Percentiles rank a stretch among this genome's conserved stretches.
phyloP scores from a whole-genome alignment of 2,329 filamentous ascomycete species.

The Stagonosporopsis tanaceti region DNA sequence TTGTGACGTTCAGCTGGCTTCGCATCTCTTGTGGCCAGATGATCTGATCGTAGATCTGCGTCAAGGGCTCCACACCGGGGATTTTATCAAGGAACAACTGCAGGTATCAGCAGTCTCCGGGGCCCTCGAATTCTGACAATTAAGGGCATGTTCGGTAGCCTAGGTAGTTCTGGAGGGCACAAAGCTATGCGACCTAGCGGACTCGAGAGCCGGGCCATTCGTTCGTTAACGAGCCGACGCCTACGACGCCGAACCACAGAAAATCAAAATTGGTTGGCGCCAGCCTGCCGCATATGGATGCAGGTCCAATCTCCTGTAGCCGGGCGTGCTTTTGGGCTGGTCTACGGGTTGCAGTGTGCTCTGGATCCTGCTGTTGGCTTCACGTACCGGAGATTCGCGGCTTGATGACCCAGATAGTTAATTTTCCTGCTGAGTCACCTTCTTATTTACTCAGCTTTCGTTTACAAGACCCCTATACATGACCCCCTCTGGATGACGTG shows the following conservation, averaged over 20 bases:
- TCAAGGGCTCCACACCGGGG: neutral
- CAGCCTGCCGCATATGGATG: neutral
- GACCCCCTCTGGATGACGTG: no score
- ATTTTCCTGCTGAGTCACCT: no score
- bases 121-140: neutral
- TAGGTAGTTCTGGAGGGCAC: neutral
- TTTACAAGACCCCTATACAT: no score
- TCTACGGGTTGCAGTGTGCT: slow-evolving; percentile 4
- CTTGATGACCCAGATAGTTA: no score
- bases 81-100: neutral
- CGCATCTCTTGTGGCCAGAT: slow-evolving; percentile 8
- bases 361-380: slow-evolving; percentile 12
- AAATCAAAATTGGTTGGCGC: slow-evolving; percentile 2
- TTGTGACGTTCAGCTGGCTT: slow-evolving; percentile 16
- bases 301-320: slow-evolving; percentile 6
- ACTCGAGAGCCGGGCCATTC: slow-evolving; percentile 8
- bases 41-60: neutral
- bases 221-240: slow-evolving; percentile 8
- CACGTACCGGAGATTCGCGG: neutral
- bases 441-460: no score
- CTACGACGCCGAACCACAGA: slow-evolving; percentile 8
- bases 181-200: neutral
- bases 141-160: no score
- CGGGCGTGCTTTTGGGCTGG: slow-evolving; percentile 3
- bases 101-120: neutral